Percentiles rank a stretch among this genome's conserved stretches.
phyloP scores from a whole-genome alignment of 345 rosid species.

The Syzygium grande region DNA sequence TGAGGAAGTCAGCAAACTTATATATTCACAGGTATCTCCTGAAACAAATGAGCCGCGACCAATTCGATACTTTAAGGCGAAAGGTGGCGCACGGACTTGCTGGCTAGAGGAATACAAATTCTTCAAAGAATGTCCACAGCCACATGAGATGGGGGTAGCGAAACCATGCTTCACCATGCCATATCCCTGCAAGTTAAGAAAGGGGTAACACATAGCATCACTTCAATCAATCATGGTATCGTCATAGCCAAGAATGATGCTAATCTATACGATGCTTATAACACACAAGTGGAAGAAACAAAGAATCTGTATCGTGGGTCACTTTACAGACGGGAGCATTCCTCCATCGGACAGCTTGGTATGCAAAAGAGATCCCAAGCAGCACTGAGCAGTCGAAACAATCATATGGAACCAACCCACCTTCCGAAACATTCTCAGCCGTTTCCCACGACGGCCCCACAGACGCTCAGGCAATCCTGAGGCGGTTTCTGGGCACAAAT shows the following conservation, averaged over 20 bases:
- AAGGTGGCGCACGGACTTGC: constrained; percentile 5
- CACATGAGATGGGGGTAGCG: constrained; percentile 13
- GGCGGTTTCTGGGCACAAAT: not conserved
- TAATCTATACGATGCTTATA: not conserved
- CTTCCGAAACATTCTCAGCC: no score
- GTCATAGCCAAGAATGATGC: not conserved
- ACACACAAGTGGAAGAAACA: not conserved
- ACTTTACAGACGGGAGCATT: not conserved
- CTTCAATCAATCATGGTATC: not conserved
- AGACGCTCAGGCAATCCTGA: not conserved
- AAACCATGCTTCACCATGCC: constrained; percentile 27
- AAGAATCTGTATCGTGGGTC: not conserved
- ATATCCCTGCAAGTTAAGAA: constrained; percentile 34
- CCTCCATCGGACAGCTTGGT: not conserved
- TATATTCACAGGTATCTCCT: constrained; percentile 16
- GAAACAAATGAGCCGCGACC: constrained; percentile 19
- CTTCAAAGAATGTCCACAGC: constrained; percentile 19
- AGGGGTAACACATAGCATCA: not conserved
- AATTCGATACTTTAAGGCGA: constrained; percentile 15
- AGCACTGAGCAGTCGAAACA: not conserved
- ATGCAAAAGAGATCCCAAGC: not conserved
- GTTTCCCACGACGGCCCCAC: not conserved
- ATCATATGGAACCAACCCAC: not conserved
- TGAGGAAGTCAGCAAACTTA: constrained; percentile 14
- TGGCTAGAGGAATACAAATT: constrained; percentile 9